phyloP scores from a whole-genome alignment of 345 rosid species.

The Lenwebbia sp. region DNA sequence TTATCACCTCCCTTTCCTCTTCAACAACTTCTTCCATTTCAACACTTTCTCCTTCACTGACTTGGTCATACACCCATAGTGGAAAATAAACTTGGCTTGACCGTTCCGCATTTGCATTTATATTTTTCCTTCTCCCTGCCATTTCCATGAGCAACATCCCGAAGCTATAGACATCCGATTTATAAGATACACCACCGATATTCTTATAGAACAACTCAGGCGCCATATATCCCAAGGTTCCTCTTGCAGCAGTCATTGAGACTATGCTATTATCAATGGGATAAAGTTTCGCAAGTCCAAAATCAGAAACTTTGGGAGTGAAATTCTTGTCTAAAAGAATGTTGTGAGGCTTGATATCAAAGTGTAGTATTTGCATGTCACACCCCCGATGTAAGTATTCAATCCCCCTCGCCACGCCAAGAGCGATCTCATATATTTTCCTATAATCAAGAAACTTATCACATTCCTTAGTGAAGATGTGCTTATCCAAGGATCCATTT shows the following conservation, averaged over 20 bases:
- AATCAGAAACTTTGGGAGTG: background rate
- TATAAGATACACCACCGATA: background rate
- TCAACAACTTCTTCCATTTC: background rate
- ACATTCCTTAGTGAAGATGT: background rate
- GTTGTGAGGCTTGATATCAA: background rate
- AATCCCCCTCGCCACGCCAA: background rate
- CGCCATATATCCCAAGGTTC: background rate
- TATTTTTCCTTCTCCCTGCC: background rate
- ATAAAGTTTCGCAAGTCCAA: background rate
- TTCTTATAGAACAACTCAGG: background rate
- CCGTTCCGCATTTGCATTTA: background rate
- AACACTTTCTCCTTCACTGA: background rate
- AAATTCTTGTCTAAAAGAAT: background rate
- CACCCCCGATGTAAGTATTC: background rate
- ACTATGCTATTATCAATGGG: background rate
- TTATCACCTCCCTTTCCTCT: background rate
- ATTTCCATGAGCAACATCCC: background rate
- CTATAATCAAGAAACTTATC: background rate
- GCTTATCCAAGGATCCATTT: background rate
- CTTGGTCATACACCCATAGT: background rate
- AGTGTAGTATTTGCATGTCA: background rate
- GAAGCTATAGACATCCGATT: background rate
- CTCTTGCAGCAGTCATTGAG: background rate
- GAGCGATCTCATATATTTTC: background rate
- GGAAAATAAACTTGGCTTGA: background rate